These are phyloP conservation scores for Phlegmacium glaucopus DNA, from an alignment of 768 basidiomycete genomes.

Conservation along the genomic window DNA sequence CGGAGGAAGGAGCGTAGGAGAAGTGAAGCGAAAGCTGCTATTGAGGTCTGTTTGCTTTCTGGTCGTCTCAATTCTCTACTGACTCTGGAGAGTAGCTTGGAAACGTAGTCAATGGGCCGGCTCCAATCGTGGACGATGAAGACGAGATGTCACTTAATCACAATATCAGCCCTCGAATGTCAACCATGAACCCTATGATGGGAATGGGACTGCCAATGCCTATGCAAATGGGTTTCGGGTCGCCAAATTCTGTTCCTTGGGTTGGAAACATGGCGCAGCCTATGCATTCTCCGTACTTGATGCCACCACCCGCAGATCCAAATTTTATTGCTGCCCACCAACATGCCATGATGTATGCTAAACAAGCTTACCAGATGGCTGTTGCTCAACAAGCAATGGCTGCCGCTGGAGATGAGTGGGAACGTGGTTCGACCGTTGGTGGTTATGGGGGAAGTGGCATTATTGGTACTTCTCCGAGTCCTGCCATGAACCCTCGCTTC, in stretches of 20 bases:
- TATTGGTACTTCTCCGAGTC: constrained; percentile 33
- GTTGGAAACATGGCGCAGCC: constrained; percentile 30
- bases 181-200: constrained; percentile 45
- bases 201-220: constrained; percentile 31
- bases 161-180: constrained; percentile 36
- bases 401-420: constrained; percentile 89
- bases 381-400: constrained; percentile 90
- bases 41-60: constrained; percentile 59
- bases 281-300: constrained; percentile 43
- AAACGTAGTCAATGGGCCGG: constrained; percentile 81
- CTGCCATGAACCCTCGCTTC: constrained; percentile 27
- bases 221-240: constrained; percentile 30
- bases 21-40: constrained; percentile 81
- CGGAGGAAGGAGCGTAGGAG: constrained; percentile 71
- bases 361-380: constrained; percentile 87
- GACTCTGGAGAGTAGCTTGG: constrained; percentile 55
- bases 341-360: constrained; percentile 82
- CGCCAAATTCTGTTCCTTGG: constrained; percentile 22
- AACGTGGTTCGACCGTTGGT: constrained; percentile 64
- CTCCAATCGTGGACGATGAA: constrained; percentile 54
- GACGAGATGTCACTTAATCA: constrained; percentile 49
- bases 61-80: constrained; percentile 4
- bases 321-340: constrained; percentile 73
- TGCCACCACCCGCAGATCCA: constrained; percentile 48
- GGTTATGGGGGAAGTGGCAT: constrained; percentile 39